Evolutionary conservation across 768 basidiomycete species (phyloP), one percentile per base, ranked within the genome.

Genomic region (Tylopilus balloui): DNA sequence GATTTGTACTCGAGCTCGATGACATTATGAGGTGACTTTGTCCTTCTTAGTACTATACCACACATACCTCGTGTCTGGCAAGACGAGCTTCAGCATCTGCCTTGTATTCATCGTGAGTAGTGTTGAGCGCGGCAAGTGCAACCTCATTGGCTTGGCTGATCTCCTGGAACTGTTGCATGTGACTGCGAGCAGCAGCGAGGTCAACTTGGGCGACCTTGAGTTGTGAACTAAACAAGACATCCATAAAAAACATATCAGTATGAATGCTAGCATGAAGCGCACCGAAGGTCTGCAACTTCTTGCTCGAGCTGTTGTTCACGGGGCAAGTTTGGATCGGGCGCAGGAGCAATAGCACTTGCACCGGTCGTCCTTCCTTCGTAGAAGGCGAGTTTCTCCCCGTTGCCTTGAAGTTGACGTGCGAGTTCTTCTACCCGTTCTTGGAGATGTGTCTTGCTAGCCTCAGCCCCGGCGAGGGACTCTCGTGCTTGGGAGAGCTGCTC

Each of bases 221-320:
- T 23, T 84, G 73, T 32, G 84, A 80, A 12, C 90, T 92, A 58
- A 13, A 27, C 34, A 24, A 39, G 15, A 48, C 14, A 15, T 7
- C 21, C 17, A 43, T 53, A 8, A 55, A 19, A n/a, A 3, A 40
- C 25, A 15, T 8, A 11, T 32, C n/a, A 24, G 20, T 1, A 23
- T 0, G 21, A 13, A 27, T 3, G n/a, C 12, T 4, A 37, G 12
- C 10, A 35, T 10, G 29, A 47, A 29, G 67, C 75, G 24, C 48
- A 90, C 88, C 90, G 76, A 17, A 93, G 75, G 46, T 92, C 90
- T 4, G 90, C 92, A 17, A 93, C 86, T 61, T 92, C 88, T 14
- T 80, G 73, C 65, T 92, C 84, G 9, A 93, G 76, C 58, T 89
- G 87, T 58, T 90, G 85, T 62, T 92, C 92, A 10, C 75, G 77